These are phyloP conservation scores for Sordariomycetes sp. DNA, from an alignment of 2,329 filamentous ascomycete genomes.

Conservation along the genomic window DNA sequence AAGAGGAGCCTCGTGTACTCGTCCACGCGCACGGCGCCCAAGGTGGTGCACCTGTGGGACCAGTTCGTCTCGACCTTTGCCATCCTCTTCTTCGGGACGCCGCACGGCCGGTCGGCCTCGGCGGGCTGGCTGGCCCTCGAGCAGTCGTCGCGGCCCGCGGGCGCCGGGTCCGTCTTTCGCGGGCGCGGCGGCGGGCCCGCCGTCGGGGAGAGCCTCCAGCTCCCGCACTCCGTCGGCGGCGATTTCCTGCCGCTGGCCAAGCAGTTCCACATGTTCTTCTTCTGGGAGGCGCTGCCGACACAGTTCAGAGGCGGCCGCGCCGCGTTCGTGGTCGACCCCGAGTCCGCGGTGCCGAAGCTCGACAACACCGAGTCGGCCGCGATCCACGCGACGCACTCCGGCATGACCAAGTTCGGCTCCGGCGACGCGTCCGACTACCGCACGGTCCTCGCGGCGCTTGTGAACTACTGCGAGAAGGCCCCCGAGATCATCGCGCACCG, in stretches of 20 bases:
- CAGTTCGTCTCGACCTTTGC: not conserved
- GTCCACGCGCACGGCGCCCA: not conserved
- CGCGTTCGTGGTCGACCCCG: conserved; percentile 3
- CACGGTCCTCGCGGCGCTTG: not conserved
- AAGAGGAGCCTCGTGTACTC: conserved; percentile 4
- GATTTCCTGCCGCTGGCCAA: not conserved
- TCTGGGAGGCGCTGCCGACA: not conserved
- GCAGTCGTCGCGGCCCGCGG: no score
- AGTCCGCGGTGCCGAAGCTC: conserved; percentile 5
- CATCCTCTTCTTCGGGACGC: not conserved
- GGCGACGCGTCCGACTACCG: not conserved
- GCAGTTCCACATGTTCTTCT: not conserved
- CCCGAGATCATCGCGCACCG: conserved; percentile 1
- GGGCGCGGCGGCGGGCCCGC: not conserved
- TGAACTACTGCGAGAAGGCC: not conserved
- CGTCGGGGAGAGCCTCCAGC: not conserved
- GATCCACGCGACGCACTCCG: conserved; percentile 2
- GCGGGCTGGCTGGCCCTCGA: not conserved
- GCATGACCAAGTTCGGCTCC: not conserved
- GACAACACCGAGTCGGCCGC: conserved; percentile 4
- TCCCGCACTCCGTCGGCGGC: not conserved
- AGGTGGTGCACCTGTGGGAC: not conserved
- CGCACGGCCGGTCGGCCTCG: not conserved
- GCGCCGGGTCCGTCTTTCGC: not conserved
- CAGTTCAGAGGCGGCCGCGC: conserved; percentile 5